Evolutionary conservation across 331 rosid species (phyloP).

Genomic region (Spiraea crenata): DNA sequence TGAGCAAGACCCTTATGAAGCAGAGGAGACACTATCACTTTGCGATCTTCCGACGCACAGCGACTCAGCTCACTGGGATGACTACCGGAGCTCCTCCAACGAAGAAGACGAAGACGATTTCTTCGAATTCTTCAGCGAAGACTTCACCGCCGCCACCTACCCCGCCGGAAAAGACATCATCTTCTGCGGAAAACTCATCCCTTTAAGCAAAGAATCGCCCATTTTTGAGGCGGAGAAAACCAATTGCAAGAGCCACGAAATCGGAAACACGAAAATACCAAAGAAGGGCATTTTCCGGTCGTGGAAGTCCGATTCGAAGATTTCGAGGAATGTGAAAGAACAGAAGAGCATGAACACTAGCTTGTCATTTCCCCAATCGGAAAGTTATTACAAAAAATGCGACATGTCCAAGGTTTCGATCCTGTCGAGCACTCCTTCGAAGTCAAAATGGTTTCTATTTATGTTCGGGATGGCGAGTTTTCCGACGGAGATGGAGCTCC

Average conservation of each 20-base stretch:
- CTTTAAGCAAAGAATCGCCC: constrained; percentile 40
- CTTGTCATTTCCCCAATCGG: constrained; percentile 5
- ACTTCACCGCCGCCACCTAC: constrained; percentile 34
- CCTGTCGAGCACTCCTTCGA: constrained; percentile 36
- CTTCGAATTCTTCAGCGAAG: constrained; percentile 77
- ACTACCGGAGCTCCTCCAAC: constrained; percentile 25
- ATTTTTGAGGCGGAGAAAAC: not conserved
- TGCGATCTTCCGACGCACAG: constrained; percentile 40
- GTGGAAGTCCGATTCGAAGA: constrained; percentile 1
- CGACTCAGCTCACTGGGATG: constrained; percentile 39
- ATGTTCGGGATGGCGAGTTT: constrained; percentile 55
- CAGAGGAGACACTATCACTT: constrained; percentile 43
- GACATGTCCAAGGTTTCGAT: constrained; percentile 43
- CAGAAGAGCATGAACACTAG: not conserved
- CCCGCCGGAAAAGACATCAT: constrained; percentile 39
- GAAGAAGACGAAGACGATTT: constrained; percentile 40
- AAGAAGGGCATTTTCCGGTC: not conserved
- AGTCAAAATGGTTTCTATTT: constrained; percentile 60
- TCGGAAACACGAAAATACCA: not conserved
- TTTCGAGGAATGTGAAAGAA: not conserved
- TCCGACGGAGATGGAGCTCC: constrained; percentile 54
- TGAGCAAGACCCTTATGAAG: constrained; percentile 31
- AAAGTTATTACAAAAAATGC: not conserved
- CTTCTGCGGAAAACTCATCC: constrained; percentile 84
- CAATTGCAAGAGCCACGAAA: not conserved